Conservation (phyloP, 441 rosid species). For the Erodium moschatum region DNA sequence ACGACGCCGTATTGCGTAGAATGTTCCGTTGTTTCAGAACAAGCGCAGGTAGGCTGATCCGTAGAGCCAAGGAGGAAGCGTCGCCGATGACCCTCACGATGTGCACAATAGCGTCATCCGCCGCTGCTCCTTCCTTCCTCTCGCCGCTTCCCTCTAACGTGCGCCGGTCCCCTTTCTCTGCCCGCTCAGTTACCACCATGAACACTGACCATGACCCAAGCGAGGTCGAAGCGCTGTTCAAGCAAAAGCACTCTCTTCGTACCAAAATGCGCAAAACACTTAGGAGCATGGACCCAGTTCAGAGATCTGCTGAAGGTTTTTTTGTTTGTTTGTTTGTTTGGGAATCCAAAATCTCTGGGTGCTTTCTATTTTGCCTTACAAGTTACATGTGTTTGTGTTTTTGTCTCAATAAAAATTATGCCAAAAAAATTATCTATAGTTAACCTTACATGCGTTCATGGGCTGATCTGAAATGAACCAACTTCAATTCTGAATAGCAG, state of each 20-base stretch:
- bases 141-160: background rate
- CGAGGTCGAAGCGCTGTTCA: conserved; percentile 31
- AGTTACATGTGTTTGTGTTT: conserved; percentile 21
- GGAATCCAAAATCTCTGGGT: background rate
- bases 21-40: background rate
- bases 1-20: background rate
- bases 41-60: conserved; percentile 3
- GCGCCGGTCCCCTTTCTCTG: background rate
- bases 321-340: background rate
- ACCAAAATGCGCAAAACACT: conserved; percentile 34
- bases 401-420: conserved; percentile 14
- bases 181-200: conserved; percentile 17
- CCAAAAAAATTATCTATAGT: background rate
- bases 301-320: conserved; percentile 30
- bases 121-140: background rate
- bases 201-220: conserved; percentile 16
- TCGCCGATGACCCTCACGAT: conserved; percentile 1
- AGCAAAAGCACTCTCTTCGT: conserved; percentile 29
- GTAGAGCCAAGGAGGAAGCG: background rate
- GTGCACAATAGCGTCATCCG: conserved; percentile 2
- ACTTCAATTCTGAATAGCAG: background rate
- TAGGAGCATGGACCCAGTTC: conserved; percentile 33
- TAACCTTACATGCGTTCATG: background rate
- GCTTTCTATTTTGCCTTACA: conserved; percentile 5
- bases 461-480: background rate